Evolutionary conservation across 2,329 filamentous ascomycete species (phyloP), one percentile per base, ranked within the genome.

Genomic region (Microdochium paspali): DNA sequence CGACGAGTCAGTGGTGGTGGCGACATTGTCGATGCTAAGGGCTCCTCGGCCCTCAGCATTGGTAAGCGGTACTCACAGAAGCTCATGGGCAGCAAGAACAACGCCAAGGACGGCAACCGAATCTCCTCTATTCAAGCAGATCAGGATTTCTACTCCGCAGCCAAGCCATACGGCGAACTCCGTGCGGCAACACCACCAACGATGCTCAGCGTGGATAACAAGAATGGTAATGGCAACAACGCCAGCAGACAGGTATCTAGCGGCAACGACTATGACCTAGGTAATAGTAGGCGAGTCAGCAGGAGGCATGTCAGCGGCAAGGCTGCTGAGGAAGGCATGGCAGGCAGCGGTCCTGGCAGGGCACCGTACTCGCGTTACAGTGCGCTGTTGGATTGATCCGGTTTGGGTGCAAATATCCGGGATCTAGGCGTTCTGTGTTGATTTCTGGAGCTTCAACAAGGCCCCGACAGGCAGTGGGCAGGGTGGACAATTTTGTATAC

Each of bases 241-340:
- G 35, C 13, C 35, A 18, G 35, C 35, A 67, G 79, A 44, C 78
- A 82, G 58, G 69, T 81, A 4, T 80, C 76, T 12, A 77, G 75
- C 4, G 80, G 79, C 1, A 79, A 77, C 49, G 80, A 84, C 57
- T 77, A 71, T 48, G 62, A 63, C 48, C 51, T 61, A 2, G 58
- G 47, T n/a, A 49, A 31, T 6, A 49, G 49, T 23, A 49, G 49
- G 53, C 57, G 64, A 24, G 58, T 58, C 1, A 68, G 68, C 46
- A 68, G 76, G 44, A 68, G 84, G 43, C 80, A 84, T 51, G 84
- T 87, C 2, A 89, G 84, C 59, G 86, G 85, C 1, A 87, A 85
- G 69, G 65, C 82, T 47, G 84, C 76, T 0, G 85, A 90, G 61
- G 86, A 90, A 60, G 85, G 85, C 2, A 67, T 76, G 44, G 79